Percentiles rank a stretch among this genome's conserved stretches.
These are phyloP conservation scores for Penicillium daleae DNA, from an alignment of 495 filamentous ascomycete genomes.

Conservation along the genomic window DNA sequence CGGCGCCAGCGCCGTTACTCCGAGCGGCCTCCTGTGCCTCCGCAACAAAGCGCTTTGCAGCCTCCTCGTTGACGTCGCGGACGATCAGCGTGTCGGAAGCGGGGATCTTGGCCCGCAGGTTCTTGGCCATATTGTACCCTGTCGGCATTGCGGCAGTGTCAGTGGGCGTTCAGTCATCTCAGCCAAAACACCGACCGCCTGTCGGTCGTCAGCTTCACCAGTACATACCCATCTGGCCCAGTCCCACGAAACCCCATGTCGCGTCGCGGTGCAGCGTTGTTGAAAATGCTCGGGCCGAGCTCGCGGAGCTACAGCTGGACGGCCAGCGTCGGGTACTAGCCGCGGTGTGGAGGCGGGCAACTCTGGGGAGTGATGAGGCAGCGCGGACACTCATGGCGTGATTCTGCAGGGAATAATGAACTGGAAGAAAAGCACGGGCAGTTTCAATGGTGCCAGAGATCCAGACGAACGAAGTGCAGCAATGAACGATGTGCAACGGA, in stretches of 20 bases:
- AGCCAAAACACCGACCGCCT: neutral
- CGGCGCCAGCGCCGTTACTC: conserved; percentile 31
- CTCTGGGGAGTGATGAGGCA: conserved; percentile 22
- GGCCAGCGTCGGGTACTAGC: conserved; percentile 24
- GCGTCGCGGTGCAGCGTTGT: conserved; percentile 56
- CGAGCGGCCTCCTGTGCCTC: conserved; percentile 55
- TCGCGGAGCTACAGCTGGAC: conserved; percentile 10
- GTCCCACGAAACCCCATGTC: conserved; percentile 81
- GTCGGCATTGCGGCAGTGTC: conserved; percentile 12
- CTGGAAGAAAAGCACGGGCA: neutral
- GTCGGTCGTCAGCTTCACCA: neutral
- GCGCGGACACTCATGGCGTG: conserved; percentile 27
- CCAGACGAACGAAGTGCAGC: neutral
- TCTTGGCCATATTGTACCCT: conserved; percentile 89
- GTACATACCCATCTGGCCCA: conserved; percentile 84
- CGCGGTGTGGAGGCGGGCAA: conserved; percentile 20
- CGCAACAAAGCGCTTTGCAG: conserved; percentile 59
- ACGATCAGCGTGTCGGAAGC: conserved; percentile 68
- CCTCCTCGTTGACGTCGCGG: conserved; percentile 72
- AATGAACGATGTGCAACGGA: neutral
- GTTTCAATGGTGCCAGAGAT: neutral
- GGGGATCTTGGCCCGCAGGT: conserved; percentile 76
- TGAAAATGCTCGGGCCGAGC: conserved; percentile 55
- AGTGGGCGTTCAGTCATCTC: neutral
- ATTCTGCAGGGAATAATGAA: neutral